Evolutionary conservation across 768 basidiomycete species (phyloP).

Genomic region (Tubosaeta sp.): DNA sequence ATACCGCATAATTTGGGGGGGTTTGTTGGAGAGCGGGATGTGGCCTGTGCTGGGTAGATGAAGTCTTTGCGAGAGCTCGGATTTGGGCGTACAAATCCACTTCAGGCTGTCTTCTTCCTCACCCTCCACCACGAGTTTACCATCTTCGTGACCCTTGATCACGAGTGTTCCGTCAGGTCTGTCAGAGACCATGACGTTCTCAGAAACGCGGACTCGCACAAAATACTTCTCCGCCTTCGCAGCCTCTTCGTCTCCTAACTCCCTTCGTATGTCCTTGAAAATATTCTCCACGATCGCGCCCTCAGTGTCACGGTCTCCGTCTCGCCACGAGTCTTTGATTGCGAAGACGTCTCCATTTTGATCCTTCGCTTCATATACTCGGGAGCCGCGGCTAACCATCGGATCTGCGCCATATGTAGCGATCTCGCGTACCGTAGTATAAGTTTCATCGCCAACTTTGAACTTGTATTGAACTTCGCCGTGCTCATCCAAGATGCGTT

Average conservation of each 20-base stretch:
- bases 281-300: background rate
- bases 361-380: conserved; percentile 6
- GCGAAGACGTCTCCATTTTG: background rate
- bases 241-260: background rate
- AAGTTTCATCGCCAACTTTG: background rate
- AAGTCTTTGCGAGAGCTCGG: background rate
- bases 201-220: background rate
- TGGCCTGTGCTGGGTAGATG: too few species aligned
- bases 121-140: background rate
- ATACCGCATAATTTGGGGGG: background rate
- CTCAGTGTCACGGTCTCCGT: background rate
- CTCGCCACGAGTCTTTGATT: conserved; percentile 12
- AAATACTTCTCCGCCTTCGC: background rate
- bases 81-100: background rate
- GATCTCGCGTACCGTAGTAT: background rate
- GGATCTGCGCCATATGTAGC: conserved; percentile 1
- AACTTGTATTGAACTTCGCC: background rate
- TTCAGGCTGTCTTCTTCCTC: background rate
- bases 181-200: background rate
- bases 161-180: background rate
- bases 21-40: too few species aligned
- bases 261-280: background rate
- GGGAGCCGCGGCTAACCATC: background rate
- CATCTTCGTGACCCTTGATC: too few species aligned
- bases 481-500: background rate